Evolutionary conservation across 2,329 filamentous ascomycete genomes (phyloP).

Genomic region (Claviceps arundinis): DNA sequence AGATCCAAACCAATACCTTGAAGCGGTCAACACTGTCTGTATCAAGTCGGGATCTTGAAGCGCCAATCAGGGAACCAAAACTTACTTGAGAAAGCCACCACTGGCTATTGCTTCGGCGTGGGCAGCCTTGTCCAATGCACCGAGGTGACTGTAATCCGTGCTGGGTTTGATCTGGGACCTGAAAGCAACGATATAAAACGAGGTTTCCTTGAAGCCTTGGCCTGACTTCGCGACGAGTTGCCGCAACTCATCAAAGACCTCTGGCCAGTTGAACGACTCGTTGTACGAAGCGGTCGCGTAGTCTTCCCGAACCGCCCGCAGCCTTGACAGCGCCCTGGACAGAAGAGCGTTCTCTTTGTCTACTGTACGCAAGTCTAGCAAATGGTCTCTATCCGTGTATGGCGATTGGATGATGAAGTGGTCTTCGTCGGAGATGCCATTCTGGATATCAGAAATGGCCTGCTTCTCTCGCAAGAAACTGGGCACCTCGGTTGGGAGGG

Average conservation of each 20-base stretch:
- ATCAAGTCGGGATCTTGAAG: neutral
- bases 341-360: conserved; percentile 54
- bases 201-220: conserved; percentile 42
- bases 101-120: conserved; percentile 68
- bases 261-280: conserved; percentile 63
- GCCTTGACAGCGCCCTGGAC: conserved; percentile 52
- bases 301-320: conserved; percentile 50
- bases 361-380: conserved; percentile 57
- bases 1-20: conserved; percentile 74
- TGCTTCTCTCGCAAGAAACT: conserved; percentile 13
- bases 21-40: conserved; percentile 9
- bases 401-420: conserved; percentile 54
- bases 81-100: conserved; percentile 69
- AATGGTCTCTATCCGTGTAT: conserved; percentile 57
- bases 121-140: conserved; percentile 60
- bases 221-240: conserved; percentile 32
- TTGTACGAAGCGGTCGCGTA: conserved; percentile 67
- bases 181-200: conserved; percentile 79
- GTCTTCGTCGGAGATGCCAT: conserved; percentile 9
- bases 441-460: conserved; percentile 14
- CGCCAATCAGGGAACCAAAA: neutral
- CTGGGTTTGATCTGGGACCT: conserved; percentile 56
- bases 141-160: conserved; percentile 55
- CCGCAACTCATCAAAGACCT: conserved; percentile 46
- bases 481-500: conserved; percentile 12